Evolutionary conservation across 2,329 filamentous ascomycete species (phyloP), one percentile per base, ranked within the genome.

Genomic region (Neonectria faginata): DNA sequence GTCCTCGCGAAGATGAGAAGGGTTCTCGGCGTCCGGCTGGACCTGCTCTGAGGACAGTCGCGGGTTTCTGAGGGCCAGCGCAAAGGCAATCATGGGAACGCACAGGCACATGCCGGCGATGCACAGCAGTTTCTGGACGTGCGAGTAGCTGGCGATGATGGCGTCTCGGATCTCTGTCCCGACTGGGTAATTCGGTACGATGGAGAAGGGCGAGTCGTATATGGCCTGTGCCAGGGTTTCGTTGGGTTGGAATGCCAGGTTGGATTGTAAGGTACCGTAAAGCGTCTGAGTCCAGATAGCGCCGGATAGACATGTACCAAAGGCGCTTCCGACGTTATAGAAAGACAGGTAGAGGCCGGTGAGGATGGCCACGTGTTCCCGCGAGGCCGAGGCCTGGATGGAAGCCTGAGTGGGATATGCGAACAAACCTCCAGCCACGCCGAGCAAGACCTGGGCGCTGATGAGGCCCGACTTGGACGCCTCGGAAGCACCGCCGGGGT

Each of bases 361-460:
- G 6, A 81, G 62, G 12, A 81, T 76, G 7, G 79, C 79, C 0
- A 81, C 76, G 36, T 81, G 77, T 50, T 81, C 78, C 27, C 75
- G 73, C 1, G 73, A 73, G 0, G 79, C 78, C 0, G 79, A 78
- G 0, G 80, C 78, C 48, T 81, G 80, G 41, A 81, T 80, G 1
- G 78, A 79, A 0, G 79, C 79, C 53, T 80, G 78, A 0, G 79
- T 80, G 0, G 79, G 79, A 56, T 80, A 81, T 0, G 79, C 77
- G 69, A 89, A 89, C 60, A 89, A 76, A 1, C 87, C 88, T 11
- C 86, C 86, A 0, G 86, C 86, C 45, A 89, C 78, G 47, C 87
- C 87, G 3, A 89, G 79, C 2, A 89, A 75, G 2, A 89, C 76
- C 68, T 89, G 86, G 0, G 81, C 86, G 2, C 82, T 82, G 53